Conservation (phyloP, 768 basidiomycete species). For the Leccinum ochraceum region DNA sequence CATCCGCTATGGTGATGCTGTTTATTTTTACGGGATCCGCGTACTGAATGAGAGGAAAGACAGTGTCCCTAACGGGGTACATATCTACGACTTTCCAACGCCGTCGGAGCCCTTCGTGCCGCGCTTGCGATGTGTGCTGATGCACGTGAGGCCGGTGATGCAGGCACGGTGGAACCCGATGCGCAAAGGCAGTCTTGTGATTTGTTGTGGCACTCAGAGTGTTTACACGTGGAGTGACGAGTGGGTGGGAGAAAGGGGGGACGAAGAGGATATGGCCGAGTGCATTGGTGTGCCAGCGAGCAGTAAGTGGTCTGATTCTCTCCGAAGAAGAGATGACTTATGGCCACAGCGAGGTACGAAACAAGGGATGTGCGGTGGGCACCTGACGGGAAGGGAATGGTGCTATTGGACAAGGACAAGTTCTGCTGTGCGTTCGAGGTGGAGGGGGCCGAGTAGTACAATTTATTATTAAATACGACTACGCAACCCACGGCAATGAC, state of each 20-base stretch:
- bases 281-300: constrained; percentile 89
- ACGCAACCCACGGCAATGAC: constrained; percentile 12
- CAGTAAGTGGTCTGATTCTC: constrained; percentile 40
- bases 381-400: constrained; percentile 81
- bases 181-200: constrained; percentile 66
- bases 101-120: constrained; percentile 59
- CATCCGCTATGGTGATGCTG: constrained; percentile 63
- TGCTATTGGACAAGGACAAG: constrained; percentile 70
- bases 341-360: constrained; percentile 63
- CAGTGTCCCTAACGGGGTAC: constrained; percentile 58
- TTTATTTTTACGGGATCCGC: neutral
- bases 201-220: constrained; percentile 68
- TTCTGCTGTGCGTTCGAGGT: constrained; percentile 91
- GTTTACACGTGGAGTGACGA: constrained; percentile 85
- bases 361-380: constrained; percentile 74
- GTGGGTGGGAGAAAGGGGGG: constrained; percentile 61
- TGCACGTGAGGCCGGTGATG: constrained; percentile 63
- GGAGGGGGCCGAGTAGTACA: constrained; percentile 32
- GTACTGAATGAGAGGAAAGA: constrained; percentile 41
- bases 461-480: neutral
- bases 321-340: constrained; percentile 1
- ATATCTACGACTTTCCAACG: constrained; percentile 73
- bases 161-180: constrained; percentile 82
- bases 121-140: constrained; percentile 61
- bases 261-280: constrained; percentile 80